These are phyloP conservation scores for Pseudogymnoascus sp. DNA, from an alignment of 2,329 filamentous ascomycete genomes.

Conservation along the genomic window DNA sequence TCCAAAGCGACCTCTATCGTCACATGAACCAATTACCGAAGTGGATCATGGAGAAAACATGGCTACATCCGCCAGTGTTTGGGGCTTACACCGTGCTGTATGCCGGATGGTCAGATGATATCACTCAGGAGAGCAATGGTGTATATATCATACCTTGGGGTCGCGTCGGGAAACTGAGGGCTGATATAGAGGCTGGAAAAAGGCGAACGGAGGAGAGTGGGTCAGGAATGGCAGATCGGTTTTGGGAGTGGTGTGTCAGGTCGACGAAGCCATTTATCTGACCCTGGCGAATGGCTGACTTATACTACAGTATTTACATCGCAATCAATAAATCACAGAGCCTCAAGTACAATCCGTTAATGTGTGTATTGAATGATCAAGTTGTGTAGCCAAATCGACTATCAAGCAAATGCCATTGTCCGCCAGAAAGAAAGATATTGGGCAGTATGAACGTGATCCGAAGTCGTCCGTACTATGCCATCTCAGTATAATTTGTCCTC, in stretches of 20 bases:
- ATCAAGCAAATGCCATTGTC: not conserved
- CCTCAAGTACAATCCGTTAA: not conserved
- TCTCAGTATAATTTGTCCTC: not conserved
- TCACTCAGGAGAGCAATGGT: too few species aligned
- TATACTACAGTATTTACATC: not conserved
- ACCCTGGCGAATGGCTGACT: not conserved
- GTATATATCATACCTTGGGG: too few species aligned
- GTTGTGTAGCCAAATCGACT: not conserved
- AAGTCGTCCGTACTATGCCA: not conserved
- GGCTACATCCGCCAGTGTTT: not conserved
- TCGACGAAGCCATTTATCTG: not conserved
- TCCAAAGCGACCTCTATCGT: not conserved
- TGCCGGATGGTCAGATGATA: too few species aligned
- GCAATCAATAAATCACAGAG: not conserved
- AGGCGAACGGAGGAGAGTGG: too few species aligned
- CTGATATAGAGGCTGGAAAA: too few species aligned
- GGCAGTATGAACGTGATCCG: not conserved
- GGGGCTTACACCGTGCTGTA: too few species aligned
- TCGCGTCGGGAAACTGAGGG: too few species aligned
- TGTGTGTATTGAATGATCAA: not conserved
- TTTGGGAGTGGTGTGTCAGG: conserved; percentile 40
- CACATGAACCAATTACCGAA: not conserved
- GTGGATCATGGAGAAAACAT: not conserved
- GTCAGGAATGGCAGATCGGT: conserved; percentile 24
- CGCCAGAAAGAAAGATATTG: not conserved